A percentile compares a stretch with the other conserved stretches of the same genome.
Conservation (phyloP, 2,329 filamentous ascomycete genomes). For the Curvularia hawaiiensis region DNA sequence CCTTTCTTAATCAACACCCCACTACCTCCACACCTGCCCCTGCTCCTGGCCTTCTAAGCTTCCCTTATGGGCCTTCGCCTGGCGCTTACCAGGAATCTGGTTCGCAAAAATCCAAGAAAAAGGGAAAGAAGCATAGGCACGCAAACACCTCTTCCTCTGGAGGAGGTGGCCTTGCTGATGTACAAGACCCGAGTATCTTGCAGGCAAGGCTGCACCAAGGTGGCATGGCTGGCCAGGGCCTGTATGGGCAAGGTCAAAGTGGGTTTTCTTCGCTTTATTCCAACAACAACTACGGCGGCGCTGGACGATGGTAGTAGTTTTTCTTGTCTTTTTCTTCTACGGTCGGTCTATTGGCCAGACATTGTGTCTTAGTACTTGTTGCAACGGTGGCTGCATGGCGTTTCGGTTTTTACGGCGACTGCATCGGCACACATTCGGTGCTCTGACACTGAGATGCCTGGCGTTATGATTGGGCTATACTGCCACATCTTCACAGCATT, state of each 20-base stretch:
- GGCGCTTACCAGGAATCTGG: constrained; percentile 89
- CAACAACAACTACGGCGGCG: constrained; percentile 57
- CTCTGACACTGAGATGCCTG: constrained; percentile 42
- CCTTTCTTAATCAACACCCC: constrained; percentile 84
- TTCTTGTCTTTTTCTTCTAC: constrained; percentile 30
- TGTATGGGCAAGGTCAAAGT: constrained; percentile 89
- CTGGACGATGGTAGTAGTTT: constrained; percentile 47
- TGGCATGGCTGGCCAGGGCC: constrained; percentile 79
- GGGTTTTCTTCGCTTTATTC: constrained; percentile 89
- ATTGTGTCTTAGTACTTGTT: constrained; percentile 41
- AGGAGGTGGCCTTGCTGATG: constrained; percentile 99
- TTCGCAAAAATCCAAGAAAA: constrained; percentile 96
- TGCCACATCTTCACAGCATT: constrained; percentile 41
- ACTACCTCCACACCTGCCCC: constrained; percentile 82
- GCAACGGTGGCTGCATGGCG: constrained; percentile 46
- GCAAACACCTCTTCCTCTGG: constrained; percentile 99
- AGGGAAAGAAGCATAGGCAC: constrained; percentile 99
- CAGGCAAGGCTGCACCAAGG: constrained; percentile 95
- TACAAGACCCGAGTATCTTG: constrained; percentile 99
- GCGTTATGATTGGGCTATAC: constrained; percentile 44
- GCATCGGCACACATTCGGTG: constrained; percentile 46
- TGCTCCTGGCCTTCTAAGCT: constrained; percentile 88
- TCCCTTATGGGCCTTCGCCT: constrained; percentile 86
- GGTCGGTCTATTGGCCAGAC: constrained; percentile 32
- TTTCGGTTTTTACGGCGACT: constrained; percentile 44